A percentile compares a stretch with the other conserved stretches of the same genome.
phyloP scores from a whole-genome alignment of 2,329 filamentous ascomycete genomes.

The Aspergillus nomiae region DNA sequence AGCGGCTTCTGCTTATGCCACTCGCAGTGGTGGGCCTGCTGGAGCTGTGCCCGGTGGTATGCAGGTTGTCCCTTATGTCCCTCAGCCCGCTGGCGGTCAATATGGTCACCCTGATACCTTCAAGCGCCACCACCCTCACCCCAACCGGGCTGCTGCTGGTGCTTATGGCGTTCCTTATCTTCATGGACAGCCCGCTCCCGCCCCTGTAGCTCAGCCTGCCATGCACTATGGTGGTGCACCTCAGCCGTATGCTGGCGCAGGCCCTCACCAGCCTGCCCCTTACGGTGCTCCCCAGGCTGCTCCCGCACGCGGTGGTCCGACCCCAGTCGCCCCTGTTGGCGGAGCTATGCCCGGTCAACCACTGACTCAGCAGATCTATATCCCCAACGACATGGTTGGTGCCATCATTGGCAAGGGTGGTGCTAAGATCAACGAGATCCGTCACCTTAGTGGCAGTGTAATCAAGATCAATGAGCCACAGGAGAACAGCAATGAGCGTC shows the following conservation, averaged over 20 bases:
- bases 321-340: constrained; percentile 66
- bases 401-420: constrained; percentile 99
- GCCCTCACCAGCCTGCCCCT: constrained; percentile 74
- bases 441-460: constrained; percentile 93
- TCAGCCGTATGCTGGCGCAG: constrained; percentile 75
- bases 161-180: constrained; percentile 71
- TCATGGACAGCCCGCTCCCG: constrained; percentile 63
- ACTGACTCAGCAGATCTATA: constrained; percentile 97
- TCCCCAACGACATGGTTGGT: constrained; percentile 99
- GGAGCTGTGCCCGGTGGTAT: constrained; percentile 95
- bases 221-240: constrained; percentile 81
- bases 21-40: constrained; percentile 87
- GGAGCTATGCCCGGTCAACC: constrained; percentile 77
- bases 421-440: constrained; percentile 98
- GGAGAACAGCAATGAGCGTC: constrained; percentile 96
- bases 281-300: constrained; percentile 65
- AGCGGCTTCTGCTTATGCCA: constrained; percentile 95
- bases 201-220: constrained; percentile 62
- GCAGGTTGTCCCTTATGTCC: constrained; percentile 98
- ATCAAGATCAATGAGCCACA: constrained; percentile 99
- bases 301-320: constrained; percentile 67
- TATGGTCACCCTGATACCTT: constrained; percentile 89
- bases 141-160: constrained; percentile 74
- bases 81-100: constrained; percentile 87
- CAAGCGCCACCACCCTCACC: constrained; percentile 70